Percentiles rank a stretch among this genome's conserved stretches.
phyloP scores from a whole-genome alignment of 1,284 basidiomycete species.

The Puccinia sorghi region DNA sequence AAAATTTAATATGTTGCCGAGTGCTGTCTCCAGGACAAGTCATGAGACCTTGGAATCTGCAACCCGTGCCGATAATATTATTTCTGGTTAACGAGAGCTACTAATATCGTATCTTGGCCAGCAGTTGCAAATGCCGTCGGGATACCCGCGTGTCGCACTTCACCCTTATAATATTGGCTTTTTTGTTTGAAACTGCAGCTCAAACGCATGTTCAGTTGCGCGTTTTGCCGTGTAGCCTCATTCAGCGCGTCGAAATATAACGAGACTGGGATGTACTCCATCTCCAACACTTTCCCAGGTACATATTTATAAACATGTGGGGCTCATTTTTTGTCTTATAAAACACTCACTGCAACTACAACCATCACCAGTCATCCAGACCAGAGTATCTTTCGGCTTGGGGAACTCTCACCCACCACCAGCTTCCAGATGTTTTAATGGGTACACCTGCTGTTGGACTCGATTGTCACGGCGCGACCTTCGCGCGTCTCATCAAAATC shows the following conservation, averaged over 20 bases:
- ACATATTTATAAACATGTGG: not conserved
- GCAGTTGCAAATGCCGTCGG: too few species aligned
- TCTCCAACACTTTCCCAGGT: slow-evolving; percentile 2
- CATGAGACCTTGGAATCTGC: too few species aligned
- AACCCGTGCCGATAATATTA: too few species aligned
- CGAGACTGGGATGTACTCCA: not conserved
- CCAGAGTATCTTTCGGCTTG: not conserved
- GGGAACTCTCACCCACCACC: not conserved
- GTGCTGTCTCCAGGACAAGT: too few species aligned
- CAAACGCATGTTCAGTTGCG: not conserved
- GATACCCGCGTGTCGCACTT: too few species aligned
- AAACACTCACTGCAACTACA: not conserved
- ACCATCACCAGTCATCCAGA: too few species aligned
- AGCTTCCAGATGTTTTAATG: not conserved
- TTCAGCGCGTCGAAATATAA: not conserved
- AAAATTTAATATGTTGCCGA: too few species aligned
- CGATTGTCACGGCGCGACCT: not conserved
- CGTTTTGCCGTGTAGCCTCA: not conserved
- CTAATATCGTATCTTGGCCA: too few species aligned
- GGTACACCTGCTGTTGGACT: not conserved
- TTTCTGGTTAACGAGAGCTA: too few species aligned
- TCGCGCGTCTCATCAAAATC: not conserved
- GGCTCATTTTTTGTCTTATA: not conserved
- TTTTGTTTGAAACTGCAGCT: not conserved
- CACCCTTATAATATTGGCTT: too few species aligned